Evolutionary conservation across 352 stramenopile species (phyloP).

Genomic region (Blastocystis sp.): DNA sequence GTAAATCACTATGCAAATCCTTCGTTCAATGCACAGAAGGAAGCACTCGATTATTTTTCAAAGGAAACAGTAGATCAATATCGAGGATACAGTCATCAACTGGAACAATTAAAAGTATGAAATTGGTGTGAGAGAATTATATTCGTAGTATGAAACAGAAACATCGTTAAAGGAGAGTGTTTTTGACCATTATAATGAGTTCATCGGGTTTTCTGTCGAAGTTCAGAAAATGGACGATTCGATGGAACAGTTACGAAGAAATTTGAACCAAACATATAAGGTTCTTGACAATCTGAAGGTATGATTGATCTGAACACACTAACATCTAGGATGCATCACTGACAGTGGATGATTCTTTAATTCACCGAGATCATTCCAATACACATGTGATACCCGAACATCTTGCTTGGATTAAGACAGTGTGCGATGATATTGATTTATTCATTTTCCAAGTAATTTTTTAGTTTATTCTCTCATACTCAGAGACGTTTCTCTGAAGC

Average conservation of each 20-base stretch:
- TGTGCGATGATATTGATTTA: constrained; percentile 63
- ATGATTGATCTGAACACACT: neutral
- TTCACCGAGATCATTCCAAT: neutral
- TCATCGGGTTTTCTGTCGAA: constrained; percentile 53
- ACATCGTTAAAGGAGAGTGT: constrained; percentile 43
- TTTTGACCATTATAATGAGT: constrained; percentile 62
- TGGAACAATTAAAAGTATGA: constrained; percentile 40
- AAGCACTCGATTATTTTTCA: constrained; percentile 19
- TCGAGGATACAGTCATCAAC: neutral
- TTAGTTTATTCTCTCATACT: neutral
- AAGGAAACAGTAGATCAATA: constrained; percentile 31
- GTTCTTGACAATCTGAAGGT: constrained; percentile 49
- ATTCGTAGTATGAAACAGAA: constrained; percentile 46
- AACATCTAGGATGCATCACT: constrained; percentile 11
- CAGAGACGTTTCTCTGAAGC: constrained; percentile 52
- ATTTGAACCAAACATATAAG: constrained; percentile 33
- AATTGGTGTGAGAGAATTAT: neutral
- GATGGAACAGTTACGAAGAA: constrained; percentile 50
- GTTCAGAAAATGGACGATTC: constrained; percentile 52
- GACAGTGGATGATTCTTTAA: neutral
- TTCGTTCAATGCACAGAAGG: constrained; percentile 59
- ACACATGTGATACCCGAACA: constrained; percentile 36
- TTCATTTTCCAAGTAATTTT: constrained; percentile 36
- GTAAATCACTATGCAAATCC: constrained; percentile 58
- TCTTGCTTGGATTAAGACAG: constrained; percentile 59